These are phyloP conservation scores for Ceratocystis albifundus DNA, from an alignment of 2,329 filamentous ascomycete genomes.

Conservation along the genomic window DNA sequence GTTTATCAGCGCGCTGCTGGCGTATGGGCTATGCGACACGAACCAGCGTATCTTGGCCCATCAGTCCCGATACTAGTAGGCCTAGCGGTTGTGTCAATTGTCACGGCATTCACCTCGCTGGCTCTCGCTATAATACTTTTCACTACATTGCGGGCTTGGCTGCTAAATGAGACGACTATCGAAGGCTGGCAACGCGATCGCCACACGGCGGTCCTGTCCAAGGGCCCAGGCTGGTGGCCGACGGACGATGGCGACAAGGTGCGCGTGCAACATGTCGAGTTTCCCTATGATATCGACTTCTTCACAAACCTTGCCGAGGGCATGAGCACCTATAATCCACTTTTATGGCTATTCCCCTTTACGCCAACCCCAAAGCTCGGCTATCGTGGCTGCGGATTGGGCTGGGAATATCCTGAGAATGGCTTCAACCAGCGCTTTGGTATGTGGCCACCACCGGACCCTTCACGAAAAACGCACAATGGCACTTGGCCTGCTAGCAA, in stretches of 20 bases:
- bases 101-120: constrained; percentile 48
- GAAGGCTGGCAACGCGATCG: constrained; percentile 64
- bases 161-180: constrained; percentile 66
- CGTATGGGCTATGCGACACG: constrained; percentile 53
- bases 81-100: constrained; percentile 48
- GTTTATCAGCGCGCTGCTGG: constrained; percentile 47
- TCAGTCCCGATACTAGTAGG: constrained; percentile 46
- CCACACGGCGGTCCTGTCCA: constrained; percentile 45
- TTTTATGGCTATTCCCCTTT: constrained; percentile 61
- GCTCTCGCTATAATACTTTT: constrained; percentile 53
- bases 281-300: constrained; percentile 70
- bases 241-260: constrained; percentile 33
- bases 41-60: constrained; percentile 66
- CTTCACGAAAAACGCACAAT: constrained; percentile 44
- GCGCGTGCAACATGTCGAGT: constrained; percentile 55
- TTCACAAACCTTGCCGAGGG: constrained; percentile 62
- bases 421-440: constrained; percentile 56
- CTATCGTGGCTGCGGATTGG: constrained; percentile 32
- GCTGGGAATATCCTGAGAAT: constrained; percentile 61
- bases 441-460: constrained; percentile 53
- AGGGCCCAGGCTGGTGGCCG: constrained; percentile 35
- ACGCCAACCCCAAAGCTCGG: constrained; percentile 39
- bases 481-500: constrained; percentile 32
- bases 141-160: constrained; percentile 49
- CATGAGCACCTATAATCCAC: constrained; percentile 56